Conservation (phyloP, 1,139 yeast genomes). For the Saccharomycopsis phalli region DNA sequence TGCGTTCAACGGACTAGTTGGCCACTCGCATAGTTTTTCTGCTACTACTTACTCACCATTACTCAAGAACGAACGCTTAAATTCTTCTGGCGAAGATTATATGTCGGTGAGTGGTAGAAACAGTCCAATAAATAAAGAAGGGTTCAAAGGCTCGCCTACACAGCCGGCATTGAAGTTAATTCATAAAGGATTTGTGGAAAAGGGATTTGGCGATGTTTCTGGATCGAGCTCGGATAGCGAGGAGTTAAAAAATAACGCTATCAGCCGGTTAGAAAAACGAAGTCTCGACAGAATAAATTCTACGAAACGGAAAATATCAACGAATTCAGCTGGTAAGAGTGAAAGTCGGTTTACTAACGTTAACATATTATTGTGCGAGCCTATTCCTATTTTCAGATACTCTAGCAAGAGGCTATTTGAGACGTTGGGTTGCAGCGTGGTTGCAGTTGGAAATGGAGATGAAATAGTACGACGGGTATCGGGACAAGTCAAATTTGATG, state of each 20-base stretch:
- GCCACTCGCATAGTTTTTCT: slow-evolving; percentile 28
- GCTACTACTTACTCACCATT: slow-evolving; percentile 22
- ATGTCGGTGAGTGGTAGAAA: slow-evolving; percentile 35
- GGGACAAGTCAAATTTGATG: slow-evolving; percentile 74
- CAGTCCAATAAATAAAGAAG: slow-evolving; percentile 24
- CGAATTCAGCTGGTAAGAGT: neutral
- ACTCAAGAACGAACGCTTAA: slow-evolving; percentile 30
- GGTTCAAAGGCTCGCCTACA: slow-evolving; percentile 5
- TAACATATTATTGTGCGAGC: slow-evolving; percentile 78
- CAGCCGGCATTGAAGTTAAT: neutral
- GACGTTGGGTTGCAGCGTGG: slow-evolving; percentile 71
- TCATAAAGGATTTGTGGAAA: neutral
- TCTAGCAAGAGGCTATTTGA: slow-evolving; percentile 58
- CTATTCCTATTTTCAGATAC: slow-evolving; percentile 74
- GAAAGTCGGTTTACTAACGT: slow-evolving; percentile 26
- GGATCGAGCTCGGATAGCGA: slow-evolving; percentile 68
- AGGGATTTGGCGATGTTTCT: slow-evolving; percentile 37
- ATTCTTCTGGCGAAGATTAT: slow-evolving; percentile 29
- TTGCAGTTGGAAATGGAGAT: slow-evolving; percentile 70
- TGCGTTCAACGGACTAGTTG: slow-evolving; percentile 1
- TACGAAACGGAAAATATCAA: slow-evolving; percentile 25
- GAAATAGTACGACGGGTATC: slow-evolving; percentile 77
- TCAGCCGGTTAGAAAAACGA: slow-evolving; percentile 48
- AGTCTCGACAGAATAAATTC: slow-evolving; percentile 44
- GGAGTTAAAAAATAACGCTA: slow-evolving; percentile 44